These are phyloP conservation scores for Wickerhamiella domercqiae DNA, from an alignment of 805 yeast species.

Conservation along the genomic window DNA sequence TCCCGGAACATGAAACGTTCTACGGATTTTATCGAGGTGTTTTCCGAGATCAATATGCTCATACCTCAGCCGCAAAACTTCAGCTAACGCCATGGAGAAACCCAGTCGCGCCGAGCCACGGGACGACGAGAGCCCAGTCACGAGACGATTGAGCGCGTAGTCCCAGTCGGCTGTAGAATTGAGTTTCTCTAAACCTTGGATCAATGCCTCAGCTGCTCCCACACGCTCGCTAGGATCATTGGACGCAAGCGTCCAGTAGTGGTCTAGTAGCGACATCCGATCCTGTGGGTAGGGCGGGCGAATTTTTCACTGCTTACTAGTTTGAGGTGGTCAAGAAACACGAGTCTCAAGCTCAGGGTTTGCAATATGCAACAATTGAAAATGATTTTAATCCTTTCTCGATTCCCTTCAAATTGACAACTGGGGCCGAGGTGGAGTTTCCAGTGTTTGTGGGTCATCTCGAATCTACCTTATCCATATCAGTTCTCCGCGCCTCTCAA, in stretches of 20 bases:
- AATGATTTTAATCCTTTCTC: neutral
- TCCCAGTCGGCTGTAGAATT: conserved; percentile 46
- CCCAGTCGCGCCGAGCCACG: conserved; percentile 79
- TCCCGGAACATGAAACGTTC: conserved; percentile 27
- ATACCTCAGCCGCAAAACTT: conserved; percentile 26
- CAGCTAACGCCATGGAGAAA: conserved; percentile 74
- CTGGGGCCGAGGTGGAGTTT: too few species aligned
- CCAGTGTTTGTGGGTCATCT: too few species aligned
- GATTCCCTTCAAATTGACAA: neutral
- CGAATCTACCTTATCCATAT: too few species aligned
- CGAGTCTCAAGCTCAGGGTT: too few species aligned
- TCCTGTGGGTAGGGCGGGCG: too few species aligned
- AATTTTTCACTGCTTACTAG: neutral
- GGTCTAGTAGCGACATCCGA: conserved; percentile 34
- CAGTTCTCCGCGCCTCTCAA: too few species aligned
- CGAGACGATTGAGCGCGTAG: conserved; percentile 63
- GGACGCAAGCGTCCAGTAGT: conserved; percentile 62
- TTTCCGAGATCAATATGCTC: conserved; percentile 26
- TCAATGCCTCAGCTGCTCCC: conserved; percentile 49
- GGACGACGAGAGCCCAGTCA: conserved; percentile 68
- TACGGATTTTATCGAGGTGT: conserved; percentile 25
- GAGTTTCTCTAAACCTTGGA: conserved; percentile 38
- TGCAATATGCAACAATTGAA: neutral
- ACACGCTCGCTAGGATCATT: conserved; percentile 61
- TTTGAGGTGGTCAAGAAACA: too few species aligned